Base-by-base conservation (phyloP, 2,329 filamentous ascomycete genomes). In the Nemania sp. region DNA sequence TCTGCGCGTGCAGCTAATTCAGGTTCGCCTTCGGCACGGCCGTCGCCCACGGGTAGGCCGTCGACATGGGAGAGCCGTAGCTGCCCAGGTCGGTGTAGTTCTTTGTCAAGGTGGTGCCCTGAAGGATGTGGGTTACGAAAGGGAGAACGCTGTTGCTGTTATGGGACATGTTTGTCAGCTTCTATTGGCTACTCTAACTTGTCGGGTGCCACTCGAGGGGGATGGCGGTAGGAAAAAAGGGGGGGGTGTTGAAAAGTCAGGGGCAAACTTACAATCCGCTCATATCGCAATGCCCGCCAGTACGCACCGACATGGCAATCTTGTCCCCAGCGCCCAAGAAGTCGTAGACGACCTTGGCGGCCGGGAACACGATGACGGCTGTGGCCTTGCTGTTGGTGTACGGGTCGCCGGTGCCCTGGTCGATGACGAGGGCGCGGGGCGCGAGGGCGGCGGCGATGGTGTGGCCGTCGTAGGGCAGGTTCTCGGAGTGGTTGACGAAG, bases 391-490 rank as follows among this genome's bases (percentile, higher is more conserved):
- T 78, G 64, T 82, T 80, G 5, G 76, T 78, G 67, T 79, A 83
- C 61, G 75, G 74, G 64, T 81, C 80, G 5, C 75, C 76, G 0
- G 79, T 80, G 15, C 83, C 82, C 71, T 86, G 83, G 53, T 85
- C 83, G 21, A 83, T 80, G 18, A 84, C 74, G 6, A 87, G 72
- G 2, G 82, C 82, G 20, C 83, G 75, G 2, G 84, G 84, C n/a
- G 83, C 83, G 29, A 86, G 77, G 18, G 85, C 76, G 7, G 78
- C 83, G n/a, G 81, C 83, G 43, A 87, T 79, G 65, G 81, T 80
- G 71, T 87, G 84, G 50, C 85, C 83, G 66, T 86, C 84, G 63
- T 81, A 81, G 2, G 84, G 82, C 46, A 86, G 75, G 67, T 79
- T 78, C 68, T 79, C 79, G 57, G 78, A 76, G 64, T 76, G 81